Base-by-base conservation (phyloP, 441 rosid species). In the Adansonia grandidieri region DNA sequence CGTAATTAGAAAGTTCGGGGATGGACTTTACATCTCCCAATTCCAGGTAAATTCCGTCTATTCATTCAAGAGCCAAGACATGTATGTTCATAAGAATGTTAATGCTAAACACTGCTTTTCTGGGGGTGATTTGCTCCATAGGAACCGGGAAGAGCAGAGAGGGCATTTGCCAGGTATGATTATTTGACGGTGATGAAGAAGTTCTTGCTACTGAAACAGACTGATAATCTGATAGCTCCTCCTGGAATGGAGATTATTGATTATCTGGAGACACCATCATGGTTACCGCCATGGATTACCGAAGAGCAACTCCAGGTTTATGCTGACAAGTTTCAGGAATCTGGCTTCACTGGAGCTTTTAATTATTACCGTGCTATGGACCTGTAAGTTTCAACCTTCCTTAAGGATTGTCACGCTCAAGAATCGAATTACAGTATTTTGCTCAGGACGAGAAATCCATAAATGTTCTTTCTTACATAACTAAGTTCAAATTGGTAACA, bases 121-220 rank as follows among this genome's bases (percentile, higher is more conserved):
- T 2, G 65, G 5, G 20, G 44, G n/a, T 0, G 5, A 17, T 37
- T 68, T 70, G 1, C 71, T 73, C 47, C 11, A 37, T 65, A 89
- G 97, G 87, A 89, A 82, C 86, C 97, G 0, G 97, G 98, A 82
- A 89, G 92, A 86, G 90, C 98, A 22, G 97, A 92, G 82, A 87
- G 24, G 82, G 88, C 91, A 20, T 91, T 91, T 81, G 92, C 91
- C 0, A 88, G 85, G 78, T 83, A 89, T 53, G 93, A 90, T 86
- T 85, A 79, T 71, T 40, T 81, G 85, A 87, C 90, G 0, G 87
- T 91, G 54, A 87, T 89, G 89, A 91, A 91, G 87, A 91, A 91
- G 87, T 89, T 93, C 80, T 80, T 91, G 76, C 72, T 89, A 75
- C 75, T 87, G 3, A 87, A 82, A 13, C 86, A 85, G 82, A 83